Base-by-base conservation (phyloP, 2,329 filamentous ascomycete species). In the Triangularia setosa region DNA sequence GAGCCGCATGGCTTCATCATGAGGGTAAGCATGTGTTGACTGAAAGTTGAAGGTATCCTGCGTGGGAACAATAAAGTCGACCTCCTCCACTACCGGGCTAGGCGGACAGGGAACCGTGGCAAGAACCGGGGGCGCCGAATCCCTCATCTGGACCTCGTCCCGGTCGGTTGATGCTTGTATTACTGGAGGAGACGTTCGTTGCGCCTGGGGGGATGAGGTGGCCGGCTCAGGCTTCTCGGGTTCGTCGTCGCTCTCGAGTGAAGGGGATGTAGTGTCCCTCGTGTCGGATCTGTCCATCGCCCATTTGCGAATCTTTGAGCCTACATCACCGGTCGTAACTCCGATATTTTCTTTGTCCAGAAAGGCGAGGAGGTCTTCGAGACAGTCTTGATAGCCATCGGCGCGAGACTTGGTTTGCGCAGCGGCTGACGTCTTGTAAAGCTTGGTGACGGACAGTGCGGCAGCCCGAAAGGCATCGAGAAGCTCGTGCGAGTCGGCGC, bases 401-500 rank as follows among this genome's bases (percentile, higher is more conserved):
- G 86, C 80, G 58, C 91, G 87, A 56, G 92, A 88, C 72, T 89
- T 88, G 58, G 89, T 83, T 75, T 95, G 89, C 58, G 91, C 90
- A 30, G 87, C 83, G 12, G 91, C 90, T 2, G 94, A 94, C 44
- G 89, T 93, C 78, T 97, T 97, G 81, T 98, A 98, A 14, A 99
- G 87, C 73, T 96, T 97, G 57, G 95, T 98, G 62, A 98, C 93
- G 5, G 93, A 96, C 33, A 97, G 83, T 21, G 95, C 95, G 33
- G 95, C 95, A 16, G 90, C 88, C 77, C 93, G 95, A 83, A 99
- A 99, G 64, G 92, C 89, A 71, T 94, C 89, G 64, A 97, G 87
- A 57, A 97, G 87, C 73, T 89, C 87, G 18, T 85, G 83, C 18
- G 80, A 79, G 55, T 81, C 81, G 69, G 70, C 65, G 64, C 72